These are phyloP conservation scores for Crithidia sp. DNA, from an alignment of 208 protist species.

Conservation along the genomic window DNA sequence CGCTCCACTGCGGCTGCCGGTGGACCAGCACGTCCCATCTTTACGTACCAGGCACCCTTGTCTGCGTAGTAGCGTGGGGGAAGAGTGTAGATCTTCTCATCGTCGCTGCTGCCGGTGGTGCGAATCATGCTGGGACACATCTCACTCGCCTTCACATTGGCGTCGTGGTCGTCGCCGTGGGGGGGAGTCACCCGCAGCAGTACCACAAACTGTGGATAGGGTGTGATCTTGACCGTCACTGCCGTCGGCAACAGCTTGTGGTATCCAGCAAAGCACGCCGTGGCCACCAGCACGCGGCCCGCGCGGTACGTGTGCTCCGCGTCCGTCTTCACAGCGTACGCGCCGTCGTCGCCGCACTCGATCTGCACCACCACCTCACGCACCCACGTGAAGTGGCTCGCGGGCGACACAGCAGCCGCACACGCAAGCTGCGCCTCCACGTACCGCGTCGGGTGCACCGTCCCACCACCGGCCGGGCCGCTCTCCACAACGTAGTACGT, in stretches of 20 bases:
- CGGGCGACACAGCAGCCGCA: slow-evolving; percentile 16
- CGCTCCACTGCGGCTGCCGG: slow-evolving; percentile 1
- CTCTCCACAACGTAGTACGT: slow-evolving; percentile 39
- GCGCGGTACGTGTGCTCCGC: slow-evolving; percentile 15
- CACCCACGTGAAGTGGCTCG: slow-evolving; percentile 17
- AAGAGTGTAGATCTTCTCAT: slow-evolving; percentile 32
- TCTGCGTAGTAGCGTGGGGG: slow-evolving; percentile 38
- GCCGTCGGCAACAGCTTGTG: slow-evolving; percentile 18
- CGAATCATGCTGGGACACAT: slow-evolving; percentile 26
- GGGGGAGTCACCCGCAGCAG: slow-evolving; percentile 25
- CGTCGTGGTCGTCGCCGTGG: slow-evolving; percentile 15
- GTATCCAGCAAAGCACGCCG: slow-evolving; percentile 22
- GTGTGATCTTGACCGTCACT: not conserved
- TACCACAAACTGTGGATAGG: slow-evolving; percentile 19
- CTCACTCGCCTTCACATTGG: slow-evolving; percentile 24
- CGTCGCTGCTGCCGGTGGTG: slow-evolving; percentile 10
- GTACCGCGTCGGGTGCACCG: slow-evolving; percentile 34
- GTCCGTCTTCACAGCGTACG: slow-evolving; percentile 28
- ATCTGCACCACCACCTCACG: slow-evolving; percentile 26
- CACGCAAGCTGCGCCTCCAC: slow-evolving; percentile 27
- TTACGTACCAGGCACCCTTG: slow-evolving; percentile 34
- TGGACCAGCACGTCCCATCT: slow-evolving; percentile 21
- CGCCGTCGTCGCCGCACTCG: not conserved
- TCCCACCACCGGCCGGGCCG: slow-evolving; percentile 21
- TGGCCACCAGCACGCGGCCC: slow-evolving; percentile 29